Evolutionary conservation across 2,329 filamentous ascomycete genomes (phyloP).

Genomic region (Calonectria montana): DNA sequence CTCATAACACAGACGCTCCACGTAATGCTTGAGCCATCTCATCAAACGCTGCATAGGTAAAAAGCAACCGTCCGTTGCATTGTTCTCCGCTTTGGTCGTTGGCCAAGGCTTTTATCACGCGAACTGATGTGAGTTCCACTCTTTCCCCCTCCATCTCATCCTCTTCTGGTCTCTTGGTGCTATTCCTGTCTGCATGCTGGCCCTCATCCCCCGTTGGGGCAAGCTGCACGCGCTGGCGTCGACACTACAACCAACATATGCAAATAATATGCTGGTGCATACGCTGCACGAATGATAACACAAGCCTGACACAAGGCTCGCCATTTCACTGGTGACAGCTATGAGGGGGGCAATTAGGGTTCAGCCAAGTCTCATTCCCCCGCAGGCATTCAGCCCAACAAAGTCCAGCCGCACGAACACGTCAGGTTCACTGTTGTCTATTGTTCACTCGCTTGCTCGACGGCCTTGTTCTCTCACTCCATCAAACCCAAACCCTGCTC

Average conservation of each 20-base stretch:
- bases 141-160: neutral
- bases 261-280: slow-evolving; percentile 29
- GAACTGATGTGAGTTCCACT: neutral
- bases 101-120: neutral
- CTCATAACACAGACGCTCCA: neutral
- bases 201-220: neutral
- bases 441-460: neutral
- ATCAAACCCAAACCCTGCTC: neutral
- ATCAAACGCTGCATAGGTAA: slow-evolving; percentile 4
- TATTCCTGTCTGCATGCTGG: neutral
- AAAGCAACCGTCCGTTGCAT: neutral
- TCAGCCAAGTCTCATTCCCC: slow-evolving; percentile 16
- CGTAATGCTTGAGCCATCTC: neutral
- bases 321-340: neutral
- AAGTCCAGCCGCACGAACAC: slow-evolving; percentile 1
- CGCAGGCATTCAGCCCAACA: slow-evolving; percentile 4
- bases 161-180: neutral
- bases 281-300: slow-evolving; percentile 16
- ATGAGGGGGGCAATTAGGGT: neutral
- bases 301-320: slow-evolving; percentile 2
- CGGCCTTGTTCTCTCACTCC: neutral
- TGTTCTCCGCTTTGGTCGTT: neutral
- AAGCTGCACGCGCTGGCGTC: neutral
- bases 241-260: slow-evolving; percentile 18
- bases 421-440: neutral